Evolutionary conservation across 2,329 filamentous ascomycete genomes (phyloP), one percentile per base, ranked within the genome.

Genomic region (Ophiostoma angusticollis): DNA sequence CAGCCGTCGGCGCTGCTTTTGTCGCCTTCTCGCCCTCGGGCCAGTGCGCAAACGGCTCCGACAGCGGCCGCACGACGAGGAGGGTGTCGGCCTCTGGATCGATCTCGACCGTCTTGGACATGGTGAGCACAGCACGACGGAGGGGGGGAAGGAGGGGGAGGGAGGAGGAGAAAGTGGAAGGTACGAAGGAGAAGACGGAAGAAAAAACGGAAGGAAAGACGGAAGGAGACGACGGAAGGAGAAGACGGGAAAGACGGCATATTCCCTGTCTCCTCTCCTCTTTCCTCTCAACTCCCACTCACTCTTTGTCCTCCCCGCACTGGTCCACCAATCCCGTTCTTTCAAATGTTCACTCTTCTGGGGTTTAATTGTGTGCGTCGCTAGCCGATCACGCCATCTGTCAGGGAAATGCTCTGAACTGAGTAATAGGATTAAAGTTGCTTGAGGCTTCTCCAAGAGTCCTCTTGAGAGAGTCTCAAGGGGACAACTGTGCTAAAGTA

Each of bases 81-180:
- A 59, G 48, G 12, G 51, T 50, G 42, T 59, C 55, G 22, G 56
- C 55, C 9, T 57, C 54, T 3, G 52, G 53, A 35, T 57, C 55
- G 33, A 58, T 52, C 37, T 58, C 55, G 42, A 58, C 58, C 9
- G 58, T 47, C 31, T 45, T 50, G n/a, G 51, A 49, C 50, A 59
- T 51, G 35, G 31, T 32, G 17, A 19, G 30, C 17, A 19, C n/a
- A 8, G 16, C 30, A 31, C 18, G 30, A 16, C 31, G 14, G 24
- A 21, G n/a, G 11, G 16, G 18, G 21, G 32, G 22, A 36, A 16
- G 5, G 18, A n/a, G 13, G 18, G 11, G 11, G 6, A n/a, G 12
- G 18, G 16, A 24, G 22, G 16, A 24, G 13, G 31, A 18, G 5
- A 21, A 21, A 22, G 24, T 21, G 19, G 19, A 28, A 37, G 35